These are phyloP conservation scores for Dothiorella sarmentorum DNA, from an alignment of 2,329 filamentous ascomycete species.

Conservation along the genomic window DNA sequence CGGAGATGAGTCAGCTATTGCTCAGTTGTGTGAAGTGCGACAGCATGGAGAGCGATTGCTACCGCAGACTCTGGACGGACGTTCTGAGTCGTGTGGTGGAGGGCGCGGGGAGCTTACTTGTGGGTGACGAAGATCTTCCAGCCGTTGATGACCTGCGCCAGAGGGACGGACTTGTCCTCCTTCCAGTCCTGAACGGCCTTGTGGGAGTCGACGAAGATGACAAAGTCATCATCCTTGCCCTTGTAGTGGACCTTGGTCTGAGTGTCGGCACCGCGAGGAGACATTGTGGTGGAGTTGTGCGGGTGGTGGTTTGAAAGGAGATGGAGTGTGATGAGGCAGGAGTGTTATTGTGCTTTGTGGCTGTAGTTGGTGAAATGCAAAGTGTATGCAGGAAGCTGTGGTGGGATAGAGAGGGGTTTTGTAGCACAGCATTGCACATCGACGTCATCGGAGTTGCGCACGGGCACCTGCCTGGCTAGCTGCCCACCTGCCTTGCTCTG, in stretches of 20 bases:
- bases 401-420: slow-evolving; percentile 17
- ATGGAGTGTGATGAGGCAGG: neutral
- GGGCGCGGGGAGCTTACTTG: slow-evolving; percentile 59
- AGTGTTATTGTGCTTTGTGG: slow-evolving; percentile 10
- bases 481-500: slow-evolving; percentile 12
- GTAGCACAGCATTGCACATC: slow-evolving; percentile 7
- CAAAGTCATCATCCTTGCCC: slow-evolving; percentile 67
- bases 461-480: slow-evolving; percentile 4
- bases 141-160: slow-evolving; percentile 79
- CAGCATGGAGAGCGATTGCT: neutral
- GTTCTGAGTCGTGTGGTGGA: neutral
- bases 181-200: slow-evolving; percentile 76
- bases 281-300: slow-evolving; percentile 26
- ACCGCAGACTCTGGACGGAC: too few relatives aligned
- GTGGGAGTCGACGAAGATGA: slow-evolving; percentile 61
- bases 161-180: slow-evolving; percentile 70
- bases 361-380: slow-evolving; percentile 3
- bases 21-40: neutral
- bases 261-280: slow-evolving; percentile 49
- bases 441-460: slow-evolving; percentile 17
- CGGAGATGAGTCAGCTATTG: neutral
- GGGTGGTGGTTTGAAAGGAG: neutral
- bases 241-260: slow-evolving; percentile 83
- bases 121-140: slow-evolving; percentile 91
- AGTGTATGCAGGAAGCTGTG: slow-evolving; percentile 8